Evolutionary conservation across 768 basidiomycete genomes (phyloP), one percentile per base, ranked within the genome.

Genomic region (Sarcomyxa edulis): DNA sequence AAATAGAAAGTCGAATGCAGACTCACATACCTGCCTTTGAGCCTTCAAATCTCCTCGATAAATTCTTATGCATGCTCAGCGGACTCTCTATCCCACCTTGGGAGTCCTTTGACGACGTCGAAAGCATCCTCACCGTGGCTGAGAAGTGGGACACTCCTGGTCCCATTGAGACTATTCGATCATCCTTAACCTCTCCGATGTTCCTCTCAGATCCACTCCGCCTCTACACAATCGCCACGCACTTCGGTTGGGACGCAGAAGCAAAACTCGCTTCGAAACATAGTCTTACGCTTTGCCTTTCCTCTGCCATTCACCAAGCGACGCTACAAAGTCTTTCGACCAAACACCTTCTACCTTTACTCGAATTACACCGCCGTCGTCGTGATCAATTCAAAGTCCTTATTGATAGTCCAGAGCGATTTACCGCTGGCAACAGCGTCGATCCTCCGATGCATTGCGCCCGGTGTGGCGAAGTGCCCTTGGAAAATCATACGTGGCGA

Each of bases 401-500:
- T 30, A 61, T 84, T 7, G 60, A 78, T 53, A 74, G 78, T 45
- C 68, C 76, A 7, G 77, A 79, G 28, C 75, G 81, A 50, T 81
- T 84, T 45, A 62, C 63, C 12, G 61, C 68, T 15, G 69, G 65
- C 21, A 74, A 75, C 34, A 68, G 58, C 28, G n/a, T n/a, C n/a
- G n/a, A n/a, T n/a, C 54, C 55, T 27, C 54, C 62, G 6, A 66
- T 61, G 40, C 60, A 67, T 39, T 84, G 82, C 48, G 63, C 70
- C 39, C 59, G 71, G 35, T 85, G 81, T 50, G 71, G 74, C 11
- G 50, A 65, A 19, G 66, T 69, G 3, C 53, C 55, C 35, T 61
- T 78, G 19, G 76, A 82, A 39, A 82, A 82, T 48, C 58, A 68
- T 36, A 67, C 73, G 6, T 83, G 82, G 82, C 69, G 72, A 44